phyloP scores from a whole-genome alignment of 371 early-diverging fungal species.

The Mortierella sp. region DNA sequence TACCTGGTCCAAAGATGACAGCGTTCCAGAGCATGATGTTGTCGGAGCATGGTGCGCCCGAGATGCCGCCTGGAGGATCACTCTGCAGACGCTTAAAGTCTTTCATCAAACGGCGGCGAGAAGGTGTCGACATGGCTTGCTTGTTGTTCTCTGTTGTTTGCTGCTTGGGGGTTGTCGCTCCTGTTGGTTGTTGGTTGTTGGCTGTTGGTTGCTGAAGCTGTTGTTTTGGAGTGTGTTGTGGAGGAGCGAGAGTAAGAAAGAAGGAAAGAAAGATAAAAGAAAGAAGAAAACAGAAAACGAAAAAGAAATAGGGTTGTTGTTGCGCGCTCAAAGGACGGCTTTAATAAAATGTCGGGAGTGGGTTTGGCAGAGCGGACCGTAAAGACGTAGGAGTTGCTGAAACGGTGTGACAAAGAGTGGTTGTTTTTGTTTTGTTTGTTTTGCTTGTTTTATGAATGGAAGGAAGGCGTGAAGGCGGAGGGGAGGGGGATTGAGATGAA shows the following conservation, averaged over 20 bases:
- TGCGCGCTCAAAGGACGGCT: conserved; percentile 10
- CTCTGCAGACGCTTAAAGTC: conserved; percentile 98
- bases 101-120: conserved; percentile 90
- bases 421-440: not conserved
- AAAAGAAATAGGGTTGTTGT: conserved; percentile 11
- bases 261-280: not conserved
- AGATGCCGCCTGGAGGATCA: conserved; percentile 93
- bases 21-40: conserved; percentile 98
- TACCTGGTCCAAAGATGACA: conserved; percentile 98
- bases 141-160: not conserved
- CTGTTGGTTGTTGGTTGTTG: too few relatives aligned
- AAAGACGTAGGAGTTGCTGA: not conserved
- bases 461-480: not conserved
- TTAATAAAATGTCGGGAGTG: conserved; percentile 5
- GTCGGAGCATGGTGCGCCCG: conserved; percentile 95
- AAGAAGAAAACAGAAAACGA: not conserved
- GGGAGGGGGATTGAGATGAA: not conserved
- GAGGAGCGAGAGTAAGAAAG: not conserved
- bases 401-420: not conserved
- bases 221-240: not conserved
- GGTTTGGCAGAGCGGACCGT: conserved; percentile 1
- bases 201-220: too few relatives aligned
- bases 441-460: not conserved
- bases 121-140: conserved; percentile 84
- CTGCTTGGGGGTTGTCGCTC: not conserved